These are phyloP conservation scores for Suillus weaverae DNA, from an alignment of 768 basidiomycete genomes.

Conservation along the genomic window DNA sequence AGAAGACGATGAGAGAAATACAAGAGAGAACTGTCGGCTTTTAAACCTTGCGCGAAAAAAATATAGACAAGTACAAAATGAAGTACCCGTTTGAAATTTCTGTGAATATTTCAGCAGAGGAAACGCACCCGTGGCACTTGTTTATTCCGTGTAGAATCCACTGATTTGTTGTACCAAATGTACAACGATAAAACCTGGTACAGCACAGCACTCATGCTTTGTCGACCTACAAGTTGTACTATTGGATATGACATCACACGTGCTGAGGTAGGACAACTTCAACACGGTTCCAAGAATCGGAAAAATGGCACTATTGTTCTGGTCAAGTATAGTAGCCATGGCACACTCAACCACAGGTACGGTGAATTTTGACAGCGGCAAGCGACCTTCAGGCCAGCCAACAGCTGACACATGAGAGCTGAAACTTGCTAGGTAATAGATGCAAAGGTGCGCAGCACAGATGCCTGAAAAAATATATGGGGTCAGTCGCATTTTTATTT, in stretches of 20 bases:
- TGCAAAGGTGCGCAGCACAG: neutral
- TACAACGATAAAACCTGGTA: too few species aligned
- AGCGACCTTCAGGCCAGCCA: neutral
- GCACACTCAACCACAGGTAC: neutral
- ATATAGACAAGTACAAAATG: too few species aligned
- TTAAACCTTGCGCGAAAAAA: too few species aligned
- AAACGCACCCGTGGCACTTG: too few species aligned
- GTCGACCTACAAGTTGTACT: too few species aligned
- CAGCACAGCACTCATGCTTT: too few species aligned
- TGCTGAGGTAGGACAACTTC: neutral
- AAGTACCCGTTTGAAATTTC: too few species aligned
- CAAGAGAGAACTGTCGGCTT: neutral
- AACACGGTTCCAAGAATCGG: neutral
- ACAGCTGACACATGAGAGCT: neutral
- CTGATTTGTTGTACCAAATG: too few species aligned
- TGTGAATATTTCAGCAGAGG: too few species aligned
- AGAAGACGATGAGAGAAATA: neutral
- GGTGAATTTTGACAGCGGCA: neutral
- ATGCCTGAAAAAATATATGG: neutral
- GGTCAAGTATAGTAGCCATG: neutral
- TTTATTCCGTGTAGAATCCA: too few species aligned
- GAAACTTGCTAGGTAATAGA: neutral
- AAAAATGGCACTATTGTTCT: neutral
- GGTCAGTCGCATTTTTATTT: neutral
- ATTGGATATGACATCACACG: too few species aligned